Percentiles rank a stretch among this genome's conserved stretches.
phyloP scores from a whole-genome alignment of 768 basidiomycete genomes.

The Obba rivulosa region DNA sequence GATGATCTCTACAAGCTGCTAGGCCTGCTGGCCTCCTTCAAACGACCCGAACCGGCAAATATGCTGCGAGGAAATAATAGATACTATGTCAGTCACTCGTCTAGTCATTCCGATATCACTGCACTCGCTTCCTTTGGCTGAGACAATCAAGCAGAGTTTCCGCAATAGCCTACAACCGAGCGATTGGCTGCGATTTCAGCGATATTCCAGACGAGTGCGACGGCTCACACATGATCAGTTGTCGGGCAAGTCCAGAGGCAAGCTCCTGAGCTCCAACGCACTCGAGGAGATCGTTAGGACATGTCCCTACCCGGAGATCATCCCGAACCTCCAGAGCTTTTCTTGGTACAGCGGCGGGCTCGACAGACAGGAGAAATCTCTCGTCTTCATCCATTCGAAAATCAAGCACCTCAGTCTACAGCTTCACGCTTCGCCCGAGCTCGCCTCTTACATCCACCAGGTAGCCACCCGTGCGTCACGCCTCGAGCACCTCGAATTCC shows the following conservation, averaged over 20 bases:
- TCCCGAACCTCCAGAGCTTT: constrained; percentile 51
- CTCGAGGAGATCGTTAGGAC: constrained; percentile 51
- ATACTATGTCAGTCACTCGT: neutral
- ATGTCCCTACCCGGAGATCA: constrained; percentile 43
- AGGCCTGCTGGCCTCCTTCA: constrained; percentile 44
- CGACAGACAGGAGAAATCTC: constrained; percentile 24
- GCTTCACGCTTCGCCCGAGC: constrained; percentile 29
- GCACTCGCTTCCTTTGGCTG: neutral
- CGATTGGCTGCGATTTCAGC: constrained; percentile 53
- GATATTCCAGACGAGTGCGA: constrained; percentile 33
- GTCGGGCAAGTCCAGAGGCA: constrained; percentile 6
- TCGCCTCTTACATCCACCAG: constrained; percentile 24
- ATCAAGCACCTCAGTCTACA: constrained; percentile 33
- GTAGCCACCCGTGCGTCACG: constrained; percentile 41
- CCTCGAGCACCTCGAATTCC: constrained; percentile 41
- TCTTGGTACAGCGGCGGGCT: constrained; percentile 31
- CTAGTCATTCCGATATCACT: neutral
- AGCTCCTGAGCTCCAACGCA: constrained; percentile 19
- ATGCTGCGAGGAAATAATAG: neutral
- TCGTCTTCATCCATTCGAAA: constrained; percentile 53
- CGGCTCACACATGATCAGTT: constrained; percentile 16
- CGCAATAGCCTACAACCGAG: constrained; percentile 32
- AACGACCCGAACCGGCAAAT: constrained; percentile 6
- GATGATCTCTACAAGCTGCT: constrained; percentile 42
- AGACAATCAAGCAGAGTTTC: constrained; percentile 17